These are phyloP conservation scores for Elsinoe australis DNA, from an alignment of 2,329 filamentous ascomycete species.

Conservation along the genomic window DNA sequence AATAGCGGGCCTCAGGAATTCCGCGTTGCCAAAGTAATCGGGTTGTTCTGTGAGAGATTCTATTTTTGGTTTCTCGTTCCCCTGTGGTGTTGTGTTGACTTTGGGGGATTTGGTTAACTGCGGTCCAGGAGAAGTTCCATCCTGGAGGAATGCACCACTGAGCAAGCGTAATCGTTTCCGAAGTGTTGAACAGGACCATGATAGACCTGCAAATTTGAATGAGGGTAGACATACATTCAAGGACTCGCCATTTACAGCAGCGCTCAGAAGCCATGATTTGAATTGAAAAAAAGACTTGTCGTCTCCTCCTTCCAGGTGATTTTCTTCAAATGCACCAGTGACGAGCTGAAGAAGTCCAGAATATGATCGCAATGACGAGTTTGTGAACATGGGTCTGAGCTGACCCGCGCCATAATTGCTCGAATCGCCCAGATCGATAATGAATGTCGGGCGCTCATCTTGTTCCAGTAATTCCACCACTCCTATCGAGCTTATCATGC, in stretches of 20 bases:
- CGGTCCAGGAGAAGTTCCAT: conserved; percentile 9
- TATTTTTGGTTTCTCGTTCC: neutral
- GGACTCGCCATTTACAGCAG: conserved; percentile 46
- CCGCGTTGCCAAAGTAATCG: conserved; percentile 38
- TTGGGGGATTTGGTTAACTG: conserved; percentile 18
- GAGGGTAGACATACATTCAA: conserved; percentile 48
- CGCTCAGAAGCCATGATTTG: conserved; percentile 59
- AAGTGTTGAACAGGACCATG: conserved; percentile 65
- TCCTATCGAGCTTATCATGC: conserved; percentile 56
- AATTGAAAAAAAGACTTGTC: conserved; percentile 53
- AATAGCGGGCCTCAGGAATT: conserved; percentile 17
- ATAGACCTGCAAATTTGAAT: conserved; percentile 55
- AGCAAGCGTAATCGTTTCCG: conserved; percentile 61
- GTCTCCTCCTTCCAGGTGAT: conserved; percentile 33
- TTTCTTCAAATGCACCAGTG: conserved; percentile 36
- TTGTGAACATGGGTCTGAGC: conserved; percentile 60
- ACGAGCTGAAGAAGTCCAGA: conserved; percentile 51
- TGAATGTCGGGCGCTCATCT: conserved; percentile 68
- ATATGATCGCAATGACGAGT: conserved; percentile 56
- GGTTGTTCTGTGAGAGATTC: conserved; percentile 26
- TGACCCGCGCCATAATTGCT: conserved; percentile 48
- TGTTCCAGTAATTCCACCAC: conserved; percentile 67
- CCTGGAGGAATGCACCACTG: conserved; percentile 43
- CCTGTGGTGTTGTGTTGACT: conserved; percentile 4
- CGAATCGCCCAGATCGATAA: conserved; percentile 59